phyloP scores from a whole-genome alignment of 2,329 filamentous ascomycete species.

The Epichloe hybrida region DNA sequence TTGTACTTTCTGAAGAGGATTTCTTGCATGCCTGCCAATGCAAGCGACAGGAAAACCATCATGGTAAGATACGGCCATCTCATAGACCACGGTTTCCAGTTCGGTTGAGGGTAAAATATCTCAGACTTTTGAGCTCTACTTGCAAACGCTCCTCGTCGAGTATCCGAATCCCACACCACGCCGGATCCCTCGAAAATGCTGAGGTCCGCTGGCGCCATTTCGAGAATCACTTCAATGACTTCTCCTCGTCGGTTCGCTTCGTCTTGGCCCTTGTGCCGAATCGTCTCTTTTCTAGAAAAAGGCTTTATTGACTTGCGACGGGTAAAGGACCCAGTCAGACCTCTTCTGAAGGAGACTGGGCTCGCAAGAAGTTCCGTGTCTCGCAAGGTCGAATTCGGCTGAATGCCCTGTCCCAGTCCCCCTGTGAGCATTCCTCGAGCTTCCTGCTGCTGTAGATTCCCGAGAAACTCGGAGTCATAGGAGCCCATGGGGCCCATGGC shows the following conservation, averaged over 20 bases:
- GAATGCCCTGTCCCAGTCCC: slow-evolving; percentile 41
- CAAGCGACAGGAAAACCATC: slow-evolving; percentile 40
- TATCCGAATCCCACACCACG: slow-evolving; percentile 14
- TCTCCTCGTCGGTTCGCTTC: slow-evolving; percentile 47
- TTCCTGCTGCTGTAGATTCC: slow-evolving; percentile 36
- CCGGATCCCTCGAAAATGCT: slow-evolving; percentile 35
- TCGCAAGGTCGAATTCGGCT: slow-evolving; percentile 31
- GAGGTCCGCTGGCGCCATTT: slow-evolving; percentile 32
- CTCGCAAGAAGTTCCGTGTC: slow-evolving; percentile 35
- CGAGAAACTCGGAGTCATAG: slow-evolving; percentile 32
- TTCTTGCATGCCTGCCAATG: slow-evolving; percentile 39
- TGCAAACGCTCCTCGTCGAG: slow-evolving; percentile 25
- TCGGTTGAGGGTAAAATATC: slow-evolving; percentile 47
- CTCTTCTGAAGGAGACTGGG: slow-evolving; percentile 19
- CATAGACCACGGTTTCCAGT: slow-evolving; percentile 57
- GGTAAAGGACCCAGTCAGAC: slow-evolving; percentile 29
- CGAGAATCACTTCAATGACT: slow-evolving; percentile 44
- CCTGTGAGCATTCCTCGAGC: slow-evolving; percentile 41
- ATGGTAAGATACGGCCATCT: slow-evolving; percentile 43
- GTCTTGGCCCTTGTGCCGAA: slow-evolving; percentile 38
- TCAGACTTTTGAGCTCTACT: slow-evolving; percentile 25
- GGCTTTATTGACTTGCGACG: slow-evolving; percentile 14
- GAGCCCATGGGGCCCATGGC: slow-evolving; percentile 30
- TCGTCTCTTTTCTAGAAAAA: slow-evolving; percentile 23
- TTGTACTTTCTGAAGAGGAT: slow-evolving; percentile 37